Conservation (phyloP, 495 filamentous ascomycete genomes). For the Amniculicola lignicola region DNA sequence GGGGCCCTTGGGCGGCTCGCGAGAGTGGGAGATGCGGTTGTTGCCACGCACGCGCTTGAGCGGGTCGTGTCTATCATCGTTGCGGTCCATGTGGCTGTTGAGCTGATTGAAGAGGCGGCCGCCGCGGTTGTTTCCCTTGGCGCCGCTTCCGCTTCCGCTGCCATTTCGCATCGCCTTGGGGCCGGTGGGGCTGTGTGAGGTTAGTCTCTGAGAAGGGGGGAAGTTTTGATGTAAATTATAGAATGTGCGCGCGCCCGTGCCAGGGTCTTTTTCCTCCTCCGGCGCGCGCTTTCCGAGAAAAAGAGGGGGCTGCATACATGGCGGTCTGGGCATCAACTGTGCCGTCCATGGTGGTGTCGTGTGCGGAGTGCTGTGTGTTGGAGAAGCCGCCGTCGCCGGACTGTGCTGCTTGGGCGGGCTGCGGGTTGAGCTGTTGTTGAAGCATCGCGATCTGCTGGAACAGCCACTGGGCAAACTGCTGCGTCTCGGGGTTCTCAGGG, state of each 20-base stretch:
- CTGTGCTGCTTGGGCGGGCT: background rate
- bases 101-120: constrained; percentile 85
- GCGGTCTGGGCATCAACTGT: constrained; percentile 49
- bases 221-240: too few species aligned
- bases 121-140: constrained; percentile 35
- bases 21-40: constrained; percentile 70
- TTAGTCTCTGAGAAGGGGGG: too few species aligned
- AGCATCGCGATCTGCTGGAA: constrained; percentile 77
- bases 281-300: too few species aligned
- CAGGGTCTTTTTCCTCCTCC: too few species aligned
- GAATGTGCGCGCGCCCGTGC: too few species aligned
- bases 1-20: constrained; percentile 71
- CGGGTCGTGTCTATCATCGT: constrained; percentile 61
- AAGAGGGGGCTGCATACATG: constrained; percentile 64
- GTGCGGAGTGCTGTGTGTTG: constrained; percentile 14
- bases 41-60: constrained; percentile 80
- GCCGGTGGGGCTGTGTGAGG: constrained; percentile 72
- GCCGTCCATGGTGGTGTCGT: constrained; percentile 72
- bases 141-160: constrained; percentile 40
- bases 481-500: constrained; percentile 76
- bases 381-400: constrained; percentile 19
- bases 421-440: constrained; percentile 59
- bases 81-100: constrained; percentile 79
- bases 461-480: constrained; percentile 84
- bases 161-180: constrained; percentile 91